Percentiles rank a stretch among this genome's conserved stretches.
These are phyloP conservation scores for Mrakiaceae sp. DNA, from an alignment of 1,284 basidiomycete genomes.

Conservation along the genomic window DNA sequence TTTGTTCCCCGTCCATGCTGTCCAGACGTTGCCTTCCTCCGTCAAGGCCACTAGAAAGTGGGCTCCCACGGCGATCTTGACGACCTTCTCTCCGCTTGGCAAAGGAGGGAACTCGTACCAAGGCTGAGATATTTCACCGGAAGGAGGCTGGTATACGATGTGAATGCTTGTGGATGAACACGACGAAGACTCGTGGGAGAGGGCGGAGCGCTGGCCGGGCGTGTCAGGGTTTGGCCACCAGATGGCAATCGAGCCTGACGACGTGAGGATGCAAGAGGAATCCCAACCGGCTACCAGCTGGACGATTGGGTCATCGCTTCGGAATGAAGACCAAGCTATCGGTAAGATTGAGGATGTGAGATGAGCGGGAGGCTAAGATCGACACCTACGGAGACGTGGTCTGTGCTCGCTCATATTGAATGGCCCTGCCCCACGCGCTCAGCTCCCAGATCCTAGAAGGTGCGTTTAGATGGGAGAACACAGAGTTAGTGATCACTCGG, in stretches of 20 bases:
- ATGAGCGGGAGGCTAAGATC: no score
- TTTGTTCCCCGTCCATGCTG: slow-evolving; percentile 15
- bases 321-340: background rate
- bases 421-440: slow-evolving; percentile 12
- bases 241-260: slow-evolving; percentile 55
- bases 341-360: no score
- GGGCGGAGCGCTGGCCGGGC: no score
- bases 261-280: slow-evolving; percentile 57
- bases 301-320: slow-evolving; percentile 25
- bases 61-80: slow-evolving; percentile 64
- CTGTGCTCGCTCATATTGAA: background rate
- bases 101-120: background rate
- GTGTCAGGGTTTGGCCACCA: slow-evolving; percentile 49
- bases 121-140: no score
- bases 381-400: no score
- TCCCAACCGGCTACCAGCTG: slow-evolving; percentile 69
- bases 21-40: slow-evolving; percentile 33
- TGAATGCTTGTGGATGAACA: no score
- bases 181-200: no score
- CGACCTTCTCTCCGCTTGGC: slow-evolving; percentile 37
- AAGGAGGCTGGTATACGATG: no score
- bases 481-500: no score
- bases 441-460: slow-evolving; percentile 13
- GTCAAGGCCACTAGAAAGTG: slow-evolving; percentile 60
- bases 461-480: no score